Evolutionary conservation across 169 alveolate species (phyloP).

Genomic region (Plasmodium reichenowi): DNA sequence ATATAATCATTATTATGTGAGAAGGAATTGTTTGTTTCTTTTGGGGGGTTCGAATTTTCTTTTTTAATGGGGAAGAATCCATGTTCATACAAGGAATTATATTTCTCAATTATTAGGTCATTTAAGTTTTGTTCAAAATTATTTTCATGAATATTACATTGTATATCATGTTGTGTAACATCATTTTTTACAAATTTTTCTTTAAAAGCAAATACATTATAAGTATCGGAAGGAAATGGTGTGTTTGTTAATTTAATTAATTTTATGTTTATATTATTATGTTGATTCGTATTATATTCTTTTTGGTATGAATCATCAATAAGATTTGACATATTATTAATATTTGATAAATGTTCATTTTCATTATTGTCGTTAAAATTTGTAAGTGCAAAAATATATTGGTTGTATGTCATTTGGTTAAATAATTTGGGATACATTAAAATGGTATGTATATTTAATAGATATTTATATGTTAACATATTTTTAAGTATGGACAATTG

Average conservation of each 20-base stretch:
- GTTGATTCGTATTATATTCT: no score
- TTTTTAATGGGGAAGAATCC: background rate
- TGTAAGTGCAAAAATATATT: constrained; percentile 28
- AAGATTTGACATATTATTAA: no score
- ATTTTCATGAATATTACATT: background rate
- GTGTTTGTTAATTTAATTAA: no score
- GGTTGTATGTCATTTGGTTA: constrained; percentile 32
- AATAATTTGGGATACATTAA: constrained; percentile 46
- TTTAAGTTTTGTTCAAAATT: constrained; percentile 45
- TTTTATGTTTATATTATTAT: no score
- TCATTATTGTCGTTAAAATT: background rate
- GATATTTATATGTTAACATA: constrained; percentile 45
- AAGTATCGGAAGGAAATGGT: no score
- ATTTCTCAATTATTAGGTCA: constrained; percentile 17
- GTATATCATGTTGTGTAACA: no score
- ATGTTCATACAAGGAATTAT: constrained; percentile 13
- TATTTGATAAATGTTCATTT: background rate
- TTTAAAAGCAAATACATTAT: no score
- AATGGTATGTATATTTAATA: constrained; percentile 58
- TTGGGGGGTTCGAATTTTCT: background rate
- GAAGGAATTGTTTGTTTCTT: background rate
- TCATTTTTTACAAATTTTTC: no score
- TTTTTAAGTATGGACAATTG: constrained; percentile 48
- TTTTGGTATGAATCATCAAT: no score
- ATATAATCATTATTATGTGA: background rate